Conservation (phyloP, 2,329 filamentous ascomycete genomes). For the Taxawa tesnikishii region DNA sequence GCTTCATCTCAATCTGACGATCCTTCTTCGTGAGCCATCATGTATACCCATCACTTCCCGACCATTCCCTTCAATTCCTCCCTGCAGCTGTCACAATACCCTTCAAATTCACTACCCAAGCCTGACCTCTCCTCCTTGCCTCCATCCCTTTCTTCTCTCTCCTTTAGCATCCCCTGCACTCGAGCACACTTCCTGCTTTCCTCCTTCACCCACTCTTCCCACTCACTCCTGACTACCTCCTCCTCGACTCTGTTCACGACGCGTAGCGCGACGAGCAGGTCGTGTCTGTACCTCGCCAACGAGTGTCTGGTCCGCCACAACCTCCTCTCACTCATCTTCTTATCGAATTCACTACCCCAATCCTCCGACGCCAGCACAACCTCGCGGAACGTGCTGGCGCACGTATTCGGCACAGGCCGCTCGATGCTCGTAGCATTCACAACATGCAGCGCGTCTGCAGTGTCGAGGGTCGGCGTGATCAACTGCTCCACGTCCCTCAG, state of each 20-base stretch:
- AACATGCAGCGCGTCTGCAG: background rate
- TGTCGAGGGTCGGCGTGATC: slow-evolving; percentile 21
- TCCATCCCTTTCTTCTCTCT: slow-evolving; percentile 14
- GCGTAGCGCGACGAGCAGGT: slow-evolving; percentile 79
- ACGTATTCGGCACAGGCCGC: slow-evolving; percentile 11
- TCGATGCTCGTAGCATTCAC: background rate
- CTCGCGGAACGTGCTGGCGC: slow-evolving; percentile 20
- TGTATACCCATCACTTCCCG: no score
- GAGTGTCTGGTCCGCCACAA: slow-evolving; percentile 71
- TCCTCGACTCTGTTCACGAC: slow-evolving; percentile 81
- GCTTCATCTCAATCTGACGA: no score
- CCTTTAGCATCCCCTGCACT: slow-evolving; percentile 37
- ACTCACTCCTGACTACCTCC: slow-evolving; percentile 77
- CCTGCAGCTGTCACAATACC: slow-evolving; percentile 51
- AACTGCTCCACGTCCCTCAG: slow-evolving; percentile 64
- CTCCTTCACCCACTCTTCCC: slow-evolving; percentile 80
- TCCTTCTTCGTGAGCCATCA: no score
- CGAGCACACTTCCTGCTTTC: slow-evolving; percentile 67
- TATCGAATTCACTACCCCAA: background rate
- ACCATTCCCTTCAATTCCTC: no score
- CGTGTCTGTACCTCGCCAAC: slow-evolving; percentile 74
- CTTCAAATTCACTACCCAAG: slow-evolving; percentile 31
- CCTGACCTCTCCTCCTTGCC: slow-evolving; percentile 11
- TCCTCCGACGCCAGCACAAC: slow-evolving; percentile 7
- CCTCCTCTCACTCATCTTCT: slow-evolving; percentile 23